Evolutionary conservation across 306 rosid genomes (phyloP).

Genomic region (Hippophae gyantsensis): DNA sequence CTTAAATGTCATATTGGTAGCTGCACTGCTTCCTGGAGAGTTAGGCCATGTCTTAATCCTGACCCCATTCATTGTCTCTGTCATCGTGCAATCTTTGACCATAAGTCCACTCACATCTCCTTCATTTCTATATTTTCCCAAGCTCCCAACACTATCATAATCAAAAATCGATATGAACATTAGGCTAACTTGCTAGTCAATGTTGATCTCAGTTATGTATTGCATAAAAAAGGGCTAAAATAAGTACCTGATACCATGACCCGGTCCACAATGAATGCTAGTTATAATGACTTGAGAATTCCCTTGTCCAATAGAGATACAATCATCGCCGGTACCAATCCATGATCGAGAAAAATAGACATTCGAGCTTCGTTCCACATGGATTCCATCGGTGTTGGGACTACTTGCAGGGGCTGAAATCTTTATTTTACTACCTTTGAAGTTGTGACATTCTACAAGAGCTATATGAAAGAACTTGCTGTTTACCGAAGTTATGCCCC

Average conservation of each 20-base stretch:
- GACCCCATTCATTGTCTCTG: constrained; percentile 35
- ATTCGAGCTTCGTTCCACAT: constrained; percentile 31
- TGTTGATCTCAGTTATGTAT: no score
- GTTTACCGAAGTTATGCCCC: constrained; percentile 30
- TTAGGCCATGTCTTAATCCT: constrained; percentile 47
- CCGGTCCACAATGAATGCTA: constrained; percentile 37
- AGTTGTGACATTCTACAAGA: constrained; percentile 35
- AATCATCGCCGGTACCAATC: constrained; percentile 38
- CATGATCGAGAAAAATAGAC: constrained; percentile 23
- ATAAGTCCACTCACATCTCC: constrained; percentile 34
- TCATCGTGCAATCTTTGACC: constrained; percentile 31
- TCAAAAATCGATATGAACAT: neutral
- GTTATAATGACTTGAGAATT: constrained; percentile 33
- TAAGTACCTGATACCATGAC: constrained; percentile 40
- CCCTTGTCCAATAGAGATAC: constrained; percentile 43
- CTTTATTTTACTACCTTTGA: constrained; percentile 33
- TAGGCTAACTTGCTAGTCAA: no score
- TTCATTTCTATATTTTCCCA: constrained; percentile 39
- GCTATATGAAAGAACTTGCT: constrained; percentile 49
- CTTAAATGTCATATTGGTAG: constrained; percentile 40
- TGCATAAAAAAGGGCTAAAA: neutral
- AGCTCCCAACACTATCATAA: constrained; percentile 33
- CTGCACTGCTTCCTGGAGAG: constrained; percentile 36
- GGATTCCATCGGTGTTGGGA: constrained; percentile 49
- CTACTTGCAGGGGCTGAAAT: constrained; percentile 33